These are phyloP conservation scores for Metschnikowia drakensbergensis DNA, from an alignment of 805 yeast species.

Conservation along the genomic window DNA sequence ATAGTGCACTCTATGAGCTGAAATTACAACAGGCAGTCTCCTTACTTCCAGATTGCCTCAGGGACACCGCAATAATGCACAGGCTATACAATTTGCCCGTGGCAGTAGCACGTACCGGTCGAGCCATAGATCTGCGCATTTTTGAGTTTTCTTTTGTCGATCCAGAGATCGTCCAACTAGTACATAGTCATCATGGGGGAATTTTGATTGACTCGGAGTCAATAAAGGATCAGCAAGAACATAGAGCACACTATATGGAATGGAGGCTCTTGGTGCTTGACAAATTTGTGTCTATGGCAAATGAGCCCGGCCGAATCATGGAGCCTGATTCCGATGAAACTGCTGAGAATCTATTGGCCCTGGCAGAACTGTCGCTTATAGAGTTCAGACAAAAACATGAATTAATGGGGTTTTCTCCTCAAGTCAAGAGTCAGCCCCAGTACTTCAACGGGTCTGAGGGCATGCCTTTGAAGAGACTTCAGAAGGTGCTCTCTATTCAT, in stretches of 20 bases:
- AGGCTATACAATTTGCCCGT: slow-evolving; percentile 4
- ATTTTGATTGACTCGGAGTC: background rate
- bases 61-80: background rate
- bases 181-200: slow-evolving; percentile 5
- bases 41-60: slow-evolving; percentile 7
- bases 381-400: slow-evolving; percentile 4
- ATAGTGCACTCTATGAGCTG: slow-evolving; percentile 11
- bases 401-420: slow-evolving; percentile 4
- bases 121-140: slow-evolving; percentile 12
- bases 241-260: slow-evolving; percentile 10
- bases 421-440: background rate
- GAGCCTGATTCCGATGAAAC: slow-evolving; percentile 1
- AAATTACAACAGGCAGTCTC: background rate
- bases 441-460: background rate
- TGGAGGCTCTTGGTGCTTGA: slow-evolving; percentile 14
- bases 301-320: background rate
- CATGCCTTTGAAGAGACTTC: background rate
- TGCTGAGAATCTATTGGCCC: slow-evolving; percentile 4
- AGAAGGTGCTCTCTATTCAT: slow-evolving; percentile 3
- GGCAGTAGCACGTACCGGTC: background rate
- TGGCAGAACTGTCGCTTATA: slow-evolving; percentile 8
- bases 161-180: slow-evolving; percentile 10
- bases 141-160: slow-evolving; percentile 14
- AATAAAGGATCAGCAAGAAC: slow-evolving; percentile 3
- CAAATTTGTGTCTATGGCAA: slow-evolving; percentile 6